Base-by-base conservation (phyloP, 2,329 filamentous ascomycete genomes). In the Fonsecaea nubica region DNA sequence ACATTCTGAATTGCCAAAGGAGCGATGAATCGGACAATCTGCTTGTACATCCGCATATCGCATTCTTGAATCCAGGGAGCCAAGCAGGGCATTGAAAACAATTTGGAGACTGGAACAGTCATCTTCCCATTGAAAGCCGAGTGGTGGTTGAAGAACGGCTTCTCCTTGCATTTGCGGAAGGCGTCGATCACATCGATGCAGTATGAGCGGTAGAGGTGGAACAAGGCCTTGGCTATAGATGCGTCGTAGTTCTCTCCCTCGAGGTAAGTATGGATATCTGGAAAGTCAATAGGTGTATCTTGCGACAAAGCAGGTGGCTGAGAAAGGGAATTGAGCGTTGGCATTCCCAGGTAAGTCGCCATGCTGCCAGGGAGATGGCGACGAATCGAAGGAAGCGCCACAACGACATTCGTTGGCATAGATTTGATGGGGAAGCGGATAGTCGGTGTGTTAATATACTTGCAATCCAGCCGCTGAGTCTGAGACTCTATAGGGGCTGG, bases 141-240 rank as follows among this genome's bases (percentile, higher is more conserved):
- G 77, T 96, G 97, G 15, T 97, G 86, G 71, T 96, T 92, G 77
- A 97, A 96, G 77, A 99, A 96, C 6, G 93, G 94, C 80, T 97
- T 96, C 78, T 97, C 92, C 76, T 95, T 96, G 84, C 94, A 97
- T 77, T 92, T 98, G 35, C 95, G 91, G 68, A 99, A 93, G 73
- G 92, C 94, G 78, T 99, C 95, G 36, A 99, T 91, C 4, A 99
- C 85, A 0, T 93, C 97, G 13, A 95, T 97, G 77, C 93, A 97
- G 76, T 98, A 94, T 2, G 94, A 95, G 58, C 93, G 89, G 76
- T 99, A 99, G 30, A 98, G 84, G 4, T 94, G 93, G 42, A 89
- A 88, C 25, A 99, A 83, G 3, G 93, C 93, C 74, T 91, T 91
- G 32, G 93, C 93, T 7, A 93, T 90, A 75, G 98, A 94, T 0